Percentiles rank a stretch among this genome's conserved stretches.
phyloP scores from a whole-genome alignment of 768 basidiomycete genomes.

The Hypholoma sublateritium region DNA sequence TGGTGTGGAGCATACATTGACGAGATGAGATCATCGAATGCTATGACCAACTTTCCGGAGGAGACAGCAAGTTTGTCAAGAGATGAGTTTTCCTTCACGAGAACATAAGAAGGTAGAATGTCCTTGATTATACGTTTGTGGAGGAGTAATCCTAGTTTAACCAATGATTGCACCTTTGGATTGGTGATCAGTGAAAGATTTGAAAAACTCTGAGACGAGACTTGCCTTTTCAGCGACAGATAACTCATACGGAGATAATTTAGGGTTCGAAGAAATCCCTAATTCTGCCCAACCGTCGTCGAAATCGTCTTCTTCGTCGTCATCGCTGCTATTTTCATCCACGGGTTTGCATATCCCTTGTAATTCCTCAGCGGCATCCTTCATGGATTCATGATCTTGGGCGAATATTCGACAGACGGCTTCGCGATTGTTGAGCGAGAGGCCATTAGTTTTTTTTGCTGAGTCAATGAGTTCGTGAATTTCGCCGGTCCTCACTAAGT shows the following conservation, averaged over 20 bases:
- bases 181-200: constrained; percentile 1
- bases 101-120: constrained; percentile 35
- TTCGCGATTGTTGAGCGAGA: constrained; percentile 55
- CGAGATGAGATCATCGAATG: constrained; percentile 68
- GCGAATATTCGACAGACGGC: constrained; percentile 57
- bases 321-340: constrained; percentile 22
- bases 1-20: constrained; percentile 67
- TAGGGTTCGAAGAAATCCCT: constrained; percentile 45
- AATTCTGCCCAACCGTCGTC: constrained; percentile 71
- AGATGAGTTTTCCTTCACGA: constrained; percentile 17
- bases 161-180: constrained; percentile 53
- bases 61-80: constrained; percentile 52
- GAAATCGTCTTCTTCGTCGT: constrained; percentile 33
- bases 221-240: constrained; percentile 58
- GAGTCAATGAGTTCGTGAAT: constrained; percentile 60
- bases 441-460: constrained; percentile 42
- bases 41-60: constrained; percentile 52
- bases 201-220: background rate
- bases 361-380: constrained; percentile 62
- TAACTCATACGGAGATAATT: constrained; percentile 50
- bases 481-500: constrained; percentile 56
- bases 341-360: constrained; percentile 49
- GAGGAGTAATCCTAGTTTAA: constrained; percentile 59
- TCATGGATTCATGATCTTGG: constrained; percentile 53
- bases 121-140: constrained; percentile 62